These are phyloP conservation scores for Boletus edulis DNA, from an alignment of 768 basidiomycete species.

Conservation along the genomic window DNA sequence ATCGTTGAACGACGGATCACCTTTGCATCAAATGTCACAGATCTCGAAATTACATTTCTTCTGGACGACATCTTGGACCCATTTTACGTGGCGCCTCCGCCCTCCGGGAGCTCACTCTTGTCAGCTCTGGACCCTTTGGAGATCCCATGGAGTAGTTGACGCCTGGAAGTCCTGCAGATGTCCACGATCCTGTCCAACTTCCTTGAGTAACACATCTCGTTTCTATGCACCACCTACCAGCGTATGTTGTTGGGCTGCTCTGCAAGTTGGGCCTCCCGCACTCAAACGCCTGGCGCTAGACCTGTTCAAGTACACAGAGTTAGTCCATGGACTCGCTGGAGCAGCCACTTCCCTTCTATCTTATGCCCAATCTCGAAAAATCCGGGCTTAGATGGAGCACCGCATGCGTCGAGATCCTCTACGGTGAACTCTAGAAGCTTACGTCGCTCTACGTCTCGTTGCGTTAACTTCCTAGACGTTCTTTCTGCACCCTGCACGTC, in stretches of 20 bases:
- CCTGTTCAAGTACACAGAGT: conserved; percentile 48
- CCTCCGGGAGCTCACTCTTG: conserved; percentile 51
- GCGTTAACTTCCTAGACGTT: conserved; percentile 7
- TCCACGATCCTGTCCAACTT: conserved; percentile 30
- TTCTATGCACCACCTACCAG: conserved; percentile 52
- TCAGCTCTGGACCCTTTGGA: conserved; percentile 22
- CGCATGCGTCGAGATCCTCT: conserved; percentile 31
- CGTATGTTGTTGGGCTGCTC: conserved; percentile 34
- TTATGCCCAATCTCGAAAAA: conserved; percentile 45
- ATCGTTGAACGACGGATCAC: conserved; percentile 26
- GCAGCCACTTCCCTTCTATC: conserved; percentile 20
- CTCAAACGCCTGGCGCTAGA: conserved; percentile 44
- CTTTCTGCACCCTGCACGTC: conserved; percentile 4
- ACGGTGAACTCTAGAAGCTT: no score
- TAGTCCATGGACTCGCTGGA: conserved; percentile 40
- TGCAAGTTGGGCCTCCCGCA: conserved; percentile 32
- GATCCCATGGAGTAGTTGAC: conserved; percentile 36
- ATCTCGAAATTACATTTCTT: conserved; percentile 65
- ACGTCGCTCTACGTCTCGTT: conserved; percentile 2
- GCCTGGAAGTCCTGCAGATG: conserved; percentile 20
- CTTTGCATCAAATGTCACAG: conserved; percentile 31
- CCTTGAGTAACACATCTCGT: conserved; percentile 30
- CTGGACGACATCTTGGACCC: conserved; percentile 53
- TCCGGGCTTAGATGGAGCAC: conserved; percentile 39
- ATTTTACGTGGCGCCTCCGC: conserved; percentile 54